Conservation (phyloP, 495 filamentous ascomycete species). For the Tuber indicum region DNA sequence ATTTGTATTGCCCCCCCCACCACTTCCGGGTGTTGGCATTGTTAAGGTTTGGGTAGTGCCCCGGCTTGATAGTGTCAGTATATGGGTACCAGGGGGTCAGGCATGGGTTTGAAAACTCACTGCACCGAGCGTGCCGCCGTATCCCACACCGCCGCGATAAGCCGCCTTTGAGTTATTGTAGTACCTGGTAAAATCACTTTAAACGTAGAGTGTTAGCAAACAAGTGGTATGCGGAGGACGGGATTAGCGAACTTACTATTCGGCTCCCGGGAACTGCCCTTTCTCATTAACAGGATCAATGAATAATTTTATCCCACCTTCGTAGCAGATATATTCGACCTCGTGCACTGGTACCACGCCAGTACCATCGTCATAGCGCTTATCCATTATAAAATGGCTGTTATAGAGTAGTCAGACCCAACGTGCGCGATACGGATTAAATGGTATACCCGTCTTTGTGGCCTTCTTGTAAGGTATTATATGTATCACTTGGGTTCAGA, state of each 20-base stretch:
- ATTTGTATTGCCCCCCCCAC: constrained; percentile 33
- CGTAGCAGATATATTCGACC: constrained; percentile 27
- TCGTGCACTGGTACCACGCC: constrained; percentile 15
- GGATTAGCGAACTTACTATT: constrained; percentile 11
- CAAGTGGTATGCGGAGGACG: not conserved
- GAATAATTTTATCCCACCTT: constrained; percentile 14
- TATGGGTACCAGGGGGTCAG: not conserved
- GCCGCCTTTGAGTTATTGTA: constrained; percentile 27
- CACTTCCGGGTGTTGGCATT: constrained; percentile 16
- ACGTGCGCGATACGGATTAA: not conserved
- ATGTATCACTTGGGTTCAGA: constrained; percentile 13
- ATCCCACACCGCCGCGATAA: constrained; percentile 34
- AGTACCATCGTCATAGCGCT: constrained; percentile 21
- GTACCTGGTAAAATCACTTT: constrained; percentile 46
- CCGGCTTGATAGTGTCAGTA: constrained; percentile 14
- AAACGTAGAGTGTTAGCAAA: constrained; percentile 8
- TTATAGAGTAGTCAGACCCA: not conserved
- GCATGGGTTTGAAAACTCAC: not conserved
- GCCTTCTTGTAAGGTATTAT: constrained; percentile 25
- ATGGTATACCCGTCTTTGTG: constrained; percentile 12
- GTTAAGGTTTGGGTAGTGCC: constrained; percentile 37
- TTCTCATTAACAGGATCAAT: constrained; percentile 26
- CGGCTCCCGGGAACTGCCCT: constrained; percentile 22
- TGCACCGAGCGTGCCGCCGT: constrained; percentile 21
- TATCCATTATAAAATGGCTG: constrained; percentile 26